Evolutionary conservation across 305 asterid species (phyloP), one percentile per base, ranked within the genome.

Genomic region (Solanum hybrid): DNA sequence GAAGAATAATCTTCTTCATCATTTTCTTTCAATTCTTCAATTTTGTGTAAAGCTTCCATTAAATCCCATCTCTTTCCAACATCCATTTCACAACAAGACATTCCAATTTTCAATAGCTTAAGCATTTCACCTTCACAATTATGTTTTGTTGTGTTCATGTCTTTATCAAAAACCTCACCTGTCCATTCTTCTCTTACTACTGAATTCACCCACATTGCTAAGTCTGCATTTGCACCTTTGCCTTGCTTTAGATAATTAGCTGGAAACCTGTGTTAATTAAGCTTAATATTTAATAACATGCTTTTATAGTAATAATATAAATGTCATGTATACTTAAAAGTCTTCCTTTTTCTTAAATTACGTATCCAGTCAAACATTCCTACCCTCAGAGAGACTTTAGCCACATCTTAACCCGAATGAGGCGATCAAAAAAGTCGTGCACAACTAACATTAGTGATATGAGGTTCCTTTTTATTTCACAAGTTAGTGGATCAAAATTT

Each of bases 161-260:
- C 96, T 91, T 93, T 94, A 8, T 95, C 96, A 32, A 95, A 94
- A 27, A 93, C 96, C 90, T 95, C 96, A 4, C 95, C 95, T 1
- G 95, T 92, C 96, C 95, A 93, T 86, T 95, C 96, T 86, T 95
- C 98, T 79, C 95, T 87, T 34, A 94, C 95, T 9, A 94, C 96
- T 4, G 98, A 93, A 90, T 93, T 92, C 15, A 95, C 96, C 96
- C 98, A 95, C 6, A 91, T 75, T 5, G 95, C 98, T 89, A 95
- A 88, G 45, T 95, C 96, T 0, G 93, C 90, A 38, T 94, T 89
- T 1, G 92, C 92, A 13, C 92, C 96, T 32, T 90, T 87, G 2
- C 96, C 96, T 71, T 93, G 90, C 64, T 91, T 92, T 10, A 95
- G 88, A 69, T 94, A 93, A 89, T 95, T 92, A 0, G 94, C 96